Evolutionary conservation across 768 basidiomycete species (phyloP).

Genomic region (Suillus clintonianus): DNA sequence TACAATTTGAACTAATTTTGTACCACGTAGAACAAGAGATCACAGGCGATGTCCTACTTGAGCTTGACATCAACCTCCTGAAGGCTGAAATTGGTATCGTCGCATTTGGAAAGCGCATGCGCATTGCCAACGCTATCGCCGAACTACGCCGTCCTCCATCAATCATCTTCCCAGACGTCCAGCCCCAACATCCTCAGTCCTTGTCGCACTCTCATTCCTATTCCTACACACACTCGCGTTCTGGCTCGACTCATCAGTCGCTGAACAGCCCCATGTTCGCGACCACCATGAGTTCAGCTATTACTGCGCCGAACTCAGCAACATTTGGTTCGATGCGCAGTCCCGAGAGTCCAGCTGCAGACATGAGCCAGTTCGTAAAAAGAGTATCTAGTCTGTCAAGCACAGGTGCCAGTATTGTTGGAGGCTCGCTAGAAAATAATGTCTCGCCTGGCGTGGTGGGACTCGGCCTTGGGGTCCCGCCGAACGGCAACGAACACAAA

Average conservation of each 20-base stretch:
- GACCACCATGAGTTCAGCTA: slow-evolving; percentile 31
- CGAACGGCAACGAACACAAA: neutral
- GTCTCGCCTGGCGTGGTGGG: slow-evolving; percentile 13
- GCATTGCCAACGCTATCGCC: slow-evolving; percentile 89
- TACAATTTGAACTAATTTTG: neutral
- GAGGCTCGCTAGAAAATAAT: slow-evolving; percentile 8
- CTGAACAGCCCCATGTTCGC: slow-evolving; percentile 40
- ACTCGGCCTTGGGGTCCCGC: slow-evolving; percentile 21
- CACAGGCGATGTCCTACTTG: slow-evolving; percentile 93
- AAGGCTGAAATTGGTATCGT: slow-evolving; percentile 92
- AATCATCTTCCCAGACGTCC: slow-evolving; percentile 53
- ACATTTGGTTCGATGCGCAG: slow-evolving; percentile 24
- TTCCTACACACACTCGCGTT: slow-evolving; percentile 33
- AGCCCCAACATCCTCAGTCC: slow-evolving; percentile 36
- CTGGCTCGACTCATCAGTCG: slow-evolving; percentile 46
- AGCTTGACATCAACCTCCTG: slow-evolving; percentile 87
- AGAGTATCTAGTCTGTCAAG: slow-evolving; percentile 32
- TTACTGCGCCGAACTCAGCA: slow-evolving; percentile 19
- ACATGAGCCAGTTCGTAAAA: slow-evolving; percentile 18
- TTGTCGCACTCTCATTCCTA: slow-evolving; percentile 28
- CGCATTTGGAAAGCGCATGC: slow-evolving; percentile 92
- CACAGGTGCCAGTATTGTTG: slow-evolving; percentile 24
- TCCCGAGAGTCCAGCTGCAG: slow-evolving; percentile 35
- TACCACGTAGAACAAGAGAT: slow-evolving; percentile 88
- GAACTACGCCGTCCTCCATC: slow-evolving; percentile 81